These are phyloP conservation scores for Ophiosphaerella korrae DNA, from an alignment of 2,329 filamentous ascomycete species.

Conservation along the genomic window DNA sequence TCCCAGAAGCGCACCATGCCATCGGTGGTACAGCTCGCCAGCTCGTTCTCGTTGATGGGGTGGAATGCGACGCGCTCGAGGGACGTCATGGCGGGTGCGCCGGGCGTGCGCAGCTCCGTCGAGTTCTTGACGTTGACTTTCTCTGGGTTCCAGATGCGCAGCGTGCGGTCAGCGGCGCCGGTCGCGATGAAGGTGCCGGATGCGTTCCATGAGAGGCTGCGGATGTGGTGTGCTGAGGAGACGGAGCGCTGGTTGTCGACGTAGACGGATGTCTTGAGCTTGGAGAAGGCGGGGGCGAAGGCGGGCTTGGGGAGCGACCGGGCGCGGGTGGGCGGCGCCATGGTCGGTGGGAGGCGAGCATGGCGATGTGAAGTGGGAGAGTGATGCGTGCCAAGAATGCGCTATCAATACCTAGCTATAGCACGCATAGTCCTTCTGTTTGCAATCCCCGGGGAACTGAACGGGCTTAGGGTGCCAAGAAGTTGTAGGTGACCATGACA, in stretches of 20 bases:
- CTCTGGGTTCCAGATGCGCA: slow-evolving; percentile 84
- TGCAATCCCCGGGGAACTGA: too few species aligned
- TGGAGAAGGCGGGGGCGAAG: slow-evolving; percentile 70
- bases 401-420: neutral
- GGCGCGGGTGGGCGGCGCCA: slow-evolving; percentile 52
- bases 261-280: slow-evolving; percentile 74
- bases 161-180: slow-evolving; percentile 70
- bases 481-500: too few species aligned
- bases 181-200: slow-evolving; percentile 83
- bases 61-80: slow-evolving; percentile 82
- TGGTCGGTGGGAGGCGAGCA: slow-evolving; percentile 4
- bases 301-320: slow-evolving; percentile 70
- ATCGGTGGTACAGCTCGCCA: slow-evolving; percentile 75
- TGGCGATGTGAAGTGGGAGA: neutral
- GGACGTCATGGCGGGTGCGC: slow-evolving; percentile 32
- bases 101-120: slow-evolving; percentile 73
- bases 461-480: too few species aligned
- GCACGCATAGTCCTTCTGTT: too few species aligned
- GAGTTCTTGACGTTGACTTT: slow-evolving; percentile 74
- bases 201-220: slow-evolving; percentile 88
- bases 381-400: neutral
- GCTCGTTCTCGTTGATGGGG: slow-evolving; percentile 74
- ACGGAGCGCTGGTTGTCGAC: slow-evolving; percentile 46
- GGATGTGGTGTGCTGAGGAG: slow-evolving; percentile 54
- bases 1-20: slow-evolving; percentile 82